These are phyloP conservation scores for Pleoardoris graminearum DNA, from an alignment of 2,329 filamentous ascomycete genomes.

Conservation along the genomic window DNA sequence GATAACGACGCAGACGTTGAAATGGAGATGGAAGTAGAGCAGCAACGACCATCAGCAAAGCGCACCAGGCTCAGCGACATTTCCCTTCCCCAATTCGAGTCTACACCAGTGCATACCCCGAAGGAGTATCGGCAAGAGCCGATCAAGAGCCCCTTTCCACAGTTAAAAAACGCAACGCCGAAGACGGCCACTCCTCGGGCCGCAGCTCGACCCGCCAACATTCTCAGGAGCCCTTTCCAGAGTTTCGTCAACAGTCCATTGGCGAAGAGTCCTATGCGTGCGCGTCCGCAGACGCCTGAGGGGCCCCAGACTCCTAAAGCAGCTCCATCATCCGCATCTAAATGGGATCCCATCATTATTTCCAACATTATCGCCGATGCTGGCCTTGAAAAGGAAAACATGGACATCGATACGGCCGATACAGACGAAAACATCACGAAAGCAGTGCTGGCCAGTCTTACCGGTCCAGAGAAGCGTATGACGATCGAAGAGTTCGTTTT, in stretches of 20 bases:
- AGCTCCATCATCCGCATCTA: slow-evolving; percentile 16
- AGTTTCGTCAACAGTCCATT: slow-evolving; percentile 2
- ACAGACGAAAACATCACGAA: slow-evolving; percentile 50
- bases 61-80: slow-evolving; percentile 14
- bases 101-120: slow-evolving; percentile 65
- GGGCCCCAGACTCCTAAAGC: slow-evolving; percentile 5
- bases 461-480: slow-evolving; percentile 81
- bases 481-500: slow-evolving; percentile 92
- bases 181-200: not conserved
- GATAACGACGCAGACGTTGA: not conserved
- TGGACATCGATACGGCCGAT: slow-evolving; percentile 14
- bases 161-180: slow-evolving; percentile 2
- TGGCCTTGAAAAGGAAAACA: slow-evolving; percentile 36
- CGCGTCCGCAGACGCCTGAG: slow-evolving; percentile 20
- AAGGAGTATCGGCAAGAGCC: not conserved
- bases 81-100: slow-evolving; percentile 7
- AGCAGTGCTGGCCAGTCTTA: slow-evolving; percentile 63
- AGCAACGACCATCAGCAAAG: slow-evolving; percentile 8
- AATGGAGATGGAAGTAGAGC: not conserved
- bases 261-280: slow-evolving; percentile 34
- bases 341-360: slow-evolving; percentile 68
- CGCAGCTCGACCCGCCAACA: slow-evolving; percentile 9
- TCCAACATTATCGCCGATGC: slow-evolving; percentile 35
- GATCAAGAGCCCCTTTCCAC: slow-evolving; percentile 1
- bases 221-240: slow-evolving; percentile 22